Evolutionary conservation across 495 filamentous ascomycete species (phyloP).

Genomic region (Neurospora sp.): DNA sequence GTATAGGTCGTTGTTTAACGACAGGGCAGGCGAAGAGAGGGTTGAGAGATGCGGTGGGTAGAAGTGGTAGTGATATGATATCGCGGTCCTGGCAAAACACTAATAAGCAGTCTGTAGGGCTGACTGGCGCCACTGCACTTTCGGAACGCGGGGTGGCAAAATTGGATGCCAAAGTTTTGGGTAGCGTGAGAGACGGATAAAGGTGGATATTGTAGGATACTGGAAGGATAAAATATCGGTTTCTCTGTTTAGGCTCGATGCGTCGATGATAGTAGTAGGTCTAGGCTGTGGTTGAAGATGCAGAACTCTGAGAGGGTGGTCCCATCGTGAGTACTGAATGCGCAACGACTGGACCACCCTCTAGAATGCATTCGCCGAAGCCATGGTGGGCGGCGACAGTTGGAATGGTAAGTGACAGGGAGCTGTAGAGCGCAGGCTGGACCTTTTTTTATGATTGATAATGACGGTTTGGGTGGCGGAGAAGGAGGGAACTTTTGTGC

Average conservation of each 20-base stretch:
- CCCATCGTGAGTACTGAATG: constrained; percentile 35
- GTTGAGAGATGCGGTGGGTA: neutral
- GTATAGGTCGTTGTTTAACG: neutral
- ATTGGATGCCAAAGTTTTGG: neutral
- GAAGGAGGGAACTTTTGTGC: neutral
- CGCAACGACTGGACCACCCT: constrained; percentile 38
- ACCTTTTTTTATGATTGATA: neutral
- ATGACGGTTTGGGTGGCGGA: constrained; percentile 5
- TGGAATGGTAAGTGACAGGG: constrained; percentile 7
- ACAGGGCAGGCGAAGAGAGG: neutral
- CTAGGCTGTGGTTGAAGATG: constrained; percentile 11
- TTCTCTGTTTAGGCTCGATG: constrained; percentile 13
- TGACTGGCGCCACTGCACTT: neutral
- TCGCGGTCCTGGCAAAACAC: neutral
- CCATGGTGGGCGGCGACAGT: constrained; percentile 25
- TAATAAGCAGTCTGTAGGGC: neutral
- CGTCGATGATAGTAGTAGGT: constrained; percentile 9
- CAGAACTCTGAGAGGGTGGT: constrained; percentile 36
- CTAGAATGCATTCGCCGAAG: constrained; percentile 37
- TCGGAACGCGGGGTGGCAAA: constrained; percentile 1
- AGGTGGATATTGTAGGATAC: neutral
- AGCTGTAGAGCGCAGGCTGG: neutral
- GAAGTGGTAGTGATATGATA: neutral
- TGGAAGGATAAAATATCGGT: neutral
- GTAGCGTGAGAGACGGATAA: neutral